Conservation (phyloP, 805 yeast species). For the Cyberlindnera xylosilytica region DNA sequence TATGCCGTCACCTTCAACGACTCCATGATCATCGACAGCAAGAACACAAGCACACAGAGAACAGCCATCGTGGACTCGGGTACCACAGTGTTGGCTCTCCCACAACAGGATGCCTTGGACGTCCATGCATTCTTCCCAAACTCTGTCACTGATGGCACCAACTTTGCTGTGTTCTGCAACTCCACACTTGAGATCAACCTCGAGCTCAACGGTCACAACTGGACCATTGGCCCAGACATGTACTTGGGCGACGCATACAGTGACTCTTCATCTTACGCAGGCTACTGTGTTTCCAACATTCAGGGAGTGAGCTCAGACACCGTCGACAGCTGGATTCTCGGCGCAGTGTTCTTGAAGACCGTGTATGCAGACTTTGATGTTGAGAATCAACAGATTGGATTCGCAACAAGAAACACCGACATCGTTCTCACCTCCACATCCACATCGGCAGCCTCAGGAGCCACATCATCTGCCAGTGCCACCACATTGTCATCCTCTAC, state of each 20-base stretch:
- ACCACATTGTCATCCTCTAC: slow-evolving; percentile 1
- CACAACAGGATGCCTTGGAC: slow-evolving; percentile 49
- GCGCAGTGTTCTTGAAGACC: slow-evolving; percentile 55
- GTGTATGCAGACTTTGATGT: slow-evolving; percentile 59
- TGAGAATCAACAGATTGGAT: slow-evolving; percentile 46
- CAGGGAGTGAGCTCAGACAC: slow-evolving; percentile 48
- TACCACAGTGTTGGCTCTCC: slow-evolving; percentile 57
- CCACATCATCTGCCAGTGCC: slow-evolving; percentile 2
- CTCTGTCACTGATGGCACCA: slow-evolving; percentile 56
- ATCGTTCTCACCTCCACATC: slow-evolving; percentile 27
- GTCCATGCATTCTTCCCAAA: slow-evolving; percentile 50
- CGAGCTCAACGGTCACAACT: slow-evolving; percentile 41
- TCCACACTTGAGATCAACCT: slow-evolving; percentile 40
- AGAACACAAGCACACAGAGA: slow-evolving; percentile 27
- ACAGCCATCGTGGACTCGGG: slow-evolving; percentile 61
- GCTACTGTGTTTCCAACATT: slow-evolving; percentile 61
- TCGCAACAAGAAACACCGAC: slow-evolving; percentile 42
- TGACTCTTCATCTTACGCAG: slow-evolving; percentile 33
- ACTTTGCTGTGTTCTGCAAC: slow-evolving; percentile 59
- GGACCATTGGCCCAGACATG: slow-evolving; percentile 40
- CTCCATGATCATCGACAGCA: slow-evolving; percentile 3
- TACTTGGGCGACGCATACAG: slow-evolving; percentile 50
- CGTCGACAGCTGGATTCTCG: slow-evolving; percentile 55
- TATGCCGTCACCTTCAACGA: slow-evolving; percentile 32
- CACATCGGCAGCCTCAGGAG: slow-evolving; percentile 15